phyloP scores from a whole-genome alignment of 441 rosid genomes.

The Melastoma candidum region DNA sequence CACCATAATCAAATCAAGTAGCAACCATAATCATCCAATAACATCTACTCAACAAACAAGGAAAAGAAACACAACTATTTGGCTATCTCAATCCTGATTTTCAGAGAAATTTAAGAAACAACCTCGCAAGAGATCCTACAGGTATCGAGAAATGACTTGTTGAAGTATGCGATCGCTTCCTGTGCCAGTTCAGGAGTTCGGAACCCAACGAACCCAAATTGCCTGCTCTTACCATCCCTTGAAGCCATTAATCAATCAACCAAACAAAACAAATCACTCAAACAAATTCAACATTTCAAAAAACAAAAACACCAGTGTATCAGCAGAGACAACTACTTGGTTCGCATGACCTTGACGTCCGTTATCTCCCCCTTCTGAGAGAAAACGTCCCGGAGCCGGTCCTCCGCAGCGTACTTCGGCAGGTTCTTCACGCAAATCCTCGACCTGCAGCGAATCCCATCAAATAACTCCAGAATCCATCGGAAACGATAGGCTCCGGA shows the following conservation, averaged over 20 bases:
- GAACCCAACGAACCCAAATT: slow-evolving; percentile 81
- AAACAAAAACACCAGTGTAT: too few species aligned
- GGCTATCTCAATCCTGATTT: not conserved
- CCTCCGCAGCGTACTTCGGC: slow-evolving; percentile 55
- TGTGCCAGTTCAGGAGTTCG: slow-evolving; percentile 62
- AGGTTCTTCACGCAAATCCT: slow-evolving; percentile 70
- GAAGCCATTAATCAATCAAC: not conserved
- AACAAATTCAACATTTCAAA: not conserved
- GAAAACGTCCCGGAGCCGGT: slow-evolving; percentile 51
- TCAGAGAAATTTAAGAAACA: not conserved
- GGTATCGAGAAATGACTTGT: slow-evolving; percentile 60
- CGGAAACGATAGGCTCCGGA: too few species aligned
- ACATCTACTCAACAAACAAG: not conserved
- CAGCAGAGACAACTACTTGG: slow-evolving; percentile 25
- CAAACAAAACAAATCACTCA: not conserved
- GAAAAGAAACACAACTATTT: not conserved
- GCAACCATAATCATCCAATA: not conserved
- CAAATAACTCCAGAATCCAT: too few species aligned
- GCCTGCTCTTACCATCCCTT: slow-evolving; percentile 77
- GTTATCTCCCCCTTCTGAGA: slow-evolving; percentile 83
- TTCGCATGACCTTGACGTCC: slow-evolving; percentile 60
- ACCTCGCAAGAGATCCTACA: slow-evolving; percentile 73
- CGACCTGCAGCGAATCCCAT: slow-evolving; percentile 39
- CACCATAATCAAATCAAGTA: too few species aligned
- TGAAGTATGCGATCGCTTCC: slow-evolving; percentile 74